Evolutionary conservation across 1,139 yeast genomes (phyloP).

Genomic region (Kodamaea sp.): DNA sequence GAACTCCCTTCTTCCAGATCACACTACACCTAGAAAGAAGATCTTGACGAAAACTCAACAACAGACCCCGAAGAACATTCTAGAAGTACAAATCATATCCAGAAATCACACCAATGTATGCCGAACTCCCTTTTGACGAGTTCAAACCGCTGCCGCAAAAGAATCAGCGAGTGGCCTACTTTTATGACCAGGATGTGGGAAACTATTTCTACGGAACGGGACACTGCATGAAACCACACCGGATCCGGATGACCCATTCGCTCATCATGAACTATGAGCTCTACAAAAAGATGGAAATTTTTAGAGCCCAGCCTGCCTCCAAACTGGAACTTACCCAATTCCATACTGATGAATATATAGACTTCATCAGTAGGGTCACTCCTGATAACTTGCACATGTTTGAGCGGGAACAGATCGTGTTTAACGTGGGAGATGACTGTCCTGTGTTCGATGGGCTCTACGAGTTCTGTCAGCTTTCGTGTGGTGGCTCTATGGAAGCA

Average conservation of each 20-base stretch:
- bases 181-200: constrained; percentile 79
- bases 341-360: constrained; percentile 96
- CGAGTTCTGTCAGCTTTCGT: constrained; percentile 89
- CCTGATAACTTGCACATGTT: constrained; percentile 92
- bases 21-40: no score
- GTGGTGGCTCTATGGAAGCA: constrained; percentile 98
- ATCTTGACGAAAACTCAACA: no score
- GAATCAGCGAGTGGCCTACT: constrained; percentile 46
- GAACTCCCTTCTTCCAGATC: no score
- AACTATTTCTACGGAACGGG: constrained; percentile 98
- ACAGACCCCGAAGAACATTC: no score
- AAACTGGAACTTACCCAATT: constrained; percentile 98
- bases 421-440: constrained; percentile 96
- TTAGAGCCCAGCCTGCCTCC: constrained; percentile 95
- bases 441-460: constrained; percentile 96
- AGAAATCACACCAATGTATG: constrained; percentile 30
- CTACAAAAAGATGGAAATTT: constrained; percentile 95
- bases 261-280: constrained; percentile 95
- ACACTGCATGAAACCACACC: constrained; percentile 98
- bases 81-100: neutral
- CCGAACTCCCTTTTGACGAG: constrained; percentile 49
- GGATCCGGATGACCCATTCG: constrained; percentile 98
- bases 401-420: constrained; percentile 87
- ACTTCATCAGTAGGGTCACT: constrained; percentile 86
- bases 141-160: constrained; percentile 39